Evolutionary conservation across 169 alveolate species (phyloP), one percentile per base, ranked within the genome.

Genomic region (Plasmodium cynomolgi): DNA sequence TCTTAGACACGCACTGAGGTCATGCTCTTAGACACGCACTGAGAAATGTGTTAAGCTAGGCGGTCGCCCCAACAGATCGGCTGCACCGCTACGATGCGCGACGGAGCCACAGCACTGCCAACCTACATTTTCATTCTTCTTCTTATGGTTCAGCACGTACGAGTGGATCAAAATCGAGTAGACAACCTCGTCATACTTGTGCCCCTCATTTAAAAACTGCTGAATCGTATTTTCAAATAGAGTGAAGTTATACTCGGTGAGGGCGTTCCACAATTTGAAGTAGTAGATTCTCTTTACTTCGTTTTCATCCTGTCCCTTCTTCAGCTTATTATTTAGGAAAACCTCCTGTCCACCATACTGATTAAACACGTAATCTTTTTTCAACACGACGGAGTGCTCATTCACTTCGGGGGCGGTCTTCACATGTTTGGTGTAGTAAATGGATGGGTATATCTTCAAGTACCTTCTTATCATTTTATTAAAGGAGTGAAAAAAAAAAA

Each of bases 111-210:
- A 17, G 62, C 5, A 44, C 17, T 44, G 56, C 6, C 26, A 13
- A 91, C 95, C 47, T 79, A 96, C 98, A 77, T 95, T 88, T 84
- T 96, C 95, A 39, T 93, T 93, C 39, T 95, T 95, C 44, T 73
- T 92, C 84, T 90, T 92, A 77, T 97, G 98, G 73, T 95, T 94
- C 23, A 97, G 83, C 33, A 97, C 95, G 95, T 71, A 96, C 34
- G 92, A 91, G 80, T 95, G 97, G 8, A 96, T 93, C 93, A 96
- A 85, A 33, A 97, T 95, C 20, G 98, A 96, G 96, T 97, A 97
- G 1, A 97, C 95, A 77, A 96, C 98, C 81, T 97, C 98, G 75
- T 97, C 98, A 85, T 90, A 90, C 91, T 93, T 92, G 84, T 96
- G 95, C 41, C 96, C 96, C 84, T 84, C 88, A 62, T 81, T 83